Percentiles rank a stretch among this genome's conserved stretches.
Evolutionary conservation across 169 alveolate genomes (phyloP).

Genomic region (Perkinsus chesapeaki): DNA sequence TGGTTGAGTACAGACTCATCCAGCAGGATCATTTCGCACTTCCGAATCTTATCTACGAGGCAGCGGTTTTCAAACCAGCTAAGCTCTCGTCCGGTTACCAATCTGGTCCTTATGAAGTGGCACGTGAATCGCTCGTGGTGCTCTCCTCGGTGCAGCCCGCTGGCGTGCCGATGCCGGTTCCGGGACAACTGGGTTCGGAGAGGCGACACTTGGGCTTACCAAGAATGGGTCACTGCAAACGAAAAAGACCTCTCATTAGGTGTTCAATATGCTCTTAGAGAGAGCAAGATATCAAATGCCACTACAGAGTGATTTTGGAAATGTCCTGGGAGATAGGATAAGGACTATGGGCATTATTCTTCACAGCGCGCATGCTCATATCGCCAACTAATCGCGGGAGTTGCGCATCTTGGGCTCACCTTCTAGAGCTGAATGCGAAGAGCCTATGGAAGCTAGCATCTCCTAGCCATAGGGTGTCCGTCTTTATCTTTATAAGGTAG

Average conservation of each 20-base stretch:
- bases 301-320: too few species aligned
- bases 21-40: neutral
- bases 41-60: neutral
- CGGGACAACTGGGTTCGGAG: neutral
- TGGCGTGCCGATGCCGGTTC: neutral
- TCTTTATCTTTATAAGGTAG: constrained; percentile 17
- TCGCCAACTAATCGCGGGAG: too few species aligned
- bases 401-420: neutral
- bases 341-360: too few species aligned
- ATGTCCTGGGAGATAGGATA: too few species aligned
- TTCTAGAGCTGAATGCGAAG: constrained; percentile 4
- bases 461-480: constrained; percentile 6
- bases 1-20: neutral
- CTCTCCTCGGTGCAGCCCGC: neutral
- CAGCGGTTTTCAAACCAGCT: neutral
- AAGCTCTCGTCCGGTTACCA: neutral
- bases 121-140: neutral
- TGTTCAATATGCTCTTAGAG: too few species aligned
- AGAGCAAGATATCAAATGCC: neutral
- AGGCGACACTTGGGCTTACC: neutral
- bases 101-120: neutral
- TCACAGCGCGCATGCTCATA: too few species aligned
- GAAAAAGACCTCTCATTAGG: too few species aligned
- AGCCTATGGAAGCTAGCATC: neutral
- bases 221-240: neutral